Conservation (phyloP, 495 filamentous ascomycete species). For the Neurospora cerealis region DNA sequence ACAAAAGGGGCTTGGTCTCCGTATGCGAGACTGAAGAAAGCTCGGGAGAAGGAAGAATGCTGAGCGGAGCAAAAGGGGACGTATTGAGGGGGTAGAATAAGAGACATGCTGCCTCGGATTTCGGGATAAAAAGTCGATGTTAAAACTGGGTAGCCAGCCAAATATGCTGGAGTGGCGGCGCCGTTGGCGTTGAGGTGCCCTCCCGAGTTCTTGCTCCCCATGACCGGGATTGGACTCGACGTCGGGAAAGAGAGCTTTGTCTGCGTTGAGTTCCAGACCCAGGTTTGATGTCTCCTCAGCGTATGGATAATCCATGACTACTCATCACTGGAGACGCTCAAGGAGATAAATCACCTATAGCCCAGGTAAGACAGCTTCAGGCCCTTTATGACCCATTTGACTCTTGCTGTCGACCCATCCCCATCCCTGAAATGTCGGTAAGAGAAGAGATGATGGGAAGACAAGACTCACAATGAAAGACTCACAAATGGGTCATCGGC, state of each 20-base stretch:
- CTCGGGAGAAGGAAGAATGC: slow-evolving; percentile 28
- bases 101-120: background rate
- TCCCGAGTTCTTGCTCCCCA: background rate
- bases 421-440: background rate
- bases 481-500: too few species aligned
- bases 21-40: slow-evolving; percentile 24
- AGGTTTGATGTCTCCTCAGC: background rate
- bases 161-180: background rate
- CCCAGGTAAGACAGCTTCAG: background rate
- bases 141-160: background rate
- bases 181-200: background rate
- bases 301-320: background rate
- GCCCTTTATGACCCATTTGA: background rate
- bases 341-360: background rate
- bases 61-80: slow-evolving; percentile 12
- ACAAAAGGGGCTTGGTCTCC: background rate
- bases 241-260: background rate
- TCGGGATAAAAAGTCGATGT: background rate
- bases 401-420: background rate
- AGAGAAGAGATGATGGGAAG: background rate
- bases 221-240: background rate
- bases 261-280: background rate
- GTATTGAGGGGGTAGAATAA: background rate
- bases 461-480: background rate
- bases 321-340: background rate